Evolutionary conservation across 83 land plant genomes (phyloP).

Genomic region (Diphasiastrum complanatum): DNA sequence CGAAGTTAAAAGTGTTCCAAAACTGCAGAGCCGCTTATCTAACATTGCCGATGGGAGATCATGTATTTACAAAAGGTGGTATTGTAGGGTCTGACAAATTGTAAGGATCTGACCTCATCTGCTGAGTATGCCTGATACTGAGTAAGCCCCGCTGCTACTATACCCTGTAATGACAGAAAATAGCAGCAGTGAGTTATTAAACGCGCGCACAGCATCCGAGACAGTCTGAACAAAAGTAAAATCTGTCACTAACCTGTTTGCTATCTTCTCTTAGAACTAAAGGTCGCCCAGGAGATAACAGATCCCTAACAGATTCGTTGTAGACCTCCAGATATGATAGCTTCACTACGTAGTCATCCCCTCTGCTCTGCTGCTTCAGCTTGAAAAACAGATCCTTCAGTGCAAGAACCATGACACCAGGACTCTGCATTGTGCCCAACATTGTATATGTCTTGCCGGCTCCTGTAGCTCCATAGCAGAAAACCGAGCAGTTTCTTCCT

Average conservation of each 20-base stretch:
- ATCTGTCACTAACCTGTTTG: no score
- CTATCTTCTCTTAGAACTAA: slow-evolving; percentile 85
- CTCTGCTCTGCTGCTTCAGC: slow-evolving; percentile 71
- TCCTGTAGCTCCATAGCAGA: slow-evolving; percentile 99
- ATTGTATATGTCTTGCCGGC: slow-evolving; percentile 97
- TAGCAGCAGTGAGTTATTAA: no score
- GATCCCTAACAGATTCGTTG: slow-evolving; percentile 82
- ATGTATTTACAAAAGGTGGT: no score
- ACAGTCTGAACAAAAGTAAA: no score
- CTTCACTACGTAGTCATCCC: slow-evolving; percentile 72
- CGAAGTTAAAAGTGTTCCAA: no score
- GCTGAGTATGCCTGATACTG: slow-evolving; percentile 90
- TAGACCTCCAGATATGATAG: slow-evolving; percentile 94
- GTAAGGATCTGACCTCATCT: no score
- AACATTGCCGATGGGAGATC: no score
- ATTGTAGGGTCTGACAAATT: no score
- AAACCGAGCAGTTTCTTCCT: slow-evolving; percentile 90
- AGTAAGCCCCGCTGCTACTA: slow-evolving; percentile 82
- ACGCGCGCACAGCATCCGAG: no score
- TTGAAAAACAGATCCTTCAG: slow-evolving; percentile 81
- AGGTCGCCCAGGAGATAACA: slow-evolving; percentile 90
- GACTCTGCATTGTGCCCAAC: slow-evolving; percentile 82
- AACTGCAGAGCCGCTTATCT: no score
- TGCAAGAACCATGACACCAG: slow-evolving; percentile 98
- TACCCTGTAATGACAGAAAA: slow-evolving; percentile 51